phyloP scores from a whole-genome alignment of 306 rosid species.

The Prunus kanzakura region DNA sequence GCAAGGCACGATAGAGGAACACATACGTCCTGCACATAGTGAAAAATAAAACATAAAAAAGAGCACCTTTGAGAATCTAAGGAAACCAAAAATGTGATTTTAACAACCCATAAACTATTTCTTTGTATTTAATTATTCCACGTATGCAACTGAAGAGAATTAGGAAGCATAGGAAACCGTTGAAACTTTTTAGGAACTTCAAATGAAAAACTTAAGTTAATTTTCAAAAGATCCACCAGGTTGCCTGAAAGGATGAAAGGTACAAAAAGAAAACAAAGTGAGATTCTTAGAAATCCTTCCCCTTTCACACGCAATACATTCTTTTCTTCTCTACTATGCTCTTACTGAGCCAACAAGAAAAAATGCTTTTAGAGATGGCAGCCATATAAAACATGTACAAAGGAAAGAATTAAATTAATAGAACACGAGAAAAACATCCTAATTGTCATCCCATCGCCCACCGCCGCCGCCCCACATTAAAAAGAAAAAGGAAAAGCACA shows the following conservation, averaged over 20 bases:
- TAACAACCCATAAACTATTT: conserved; percentile 4
- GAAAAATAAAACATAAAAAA: background rate
- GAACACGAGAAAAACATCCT: too few relatives aligned
- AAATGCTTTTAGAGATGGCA: too few relatives aligned
- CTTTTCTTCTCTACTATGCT: too few relatives aligned
- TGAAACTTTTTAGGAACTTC: background rate
- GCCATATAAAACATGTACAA: too few relatives aligned
- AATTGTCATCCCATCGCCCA: too few relatives aligned
- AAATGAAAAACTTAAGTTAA: background rate
- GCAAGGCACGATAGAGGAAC: conserved; percentile 92
- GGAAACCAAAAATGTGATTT: conserved; percentile 5
- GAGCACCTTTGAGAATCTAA: background rate
- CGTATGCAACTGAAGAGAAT: background rate
- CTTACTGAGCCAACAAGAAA: too few relatives aligned
- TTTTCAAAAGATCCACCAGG: background rate
- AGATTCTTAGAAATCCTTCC: too few relatives aligned
- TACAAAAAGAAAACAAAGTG: too few relatives aligned
- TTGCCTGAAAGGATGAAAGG: background rate
- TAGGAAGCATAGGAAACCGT: background rate
- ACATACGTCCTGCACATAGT: conserved; percentile 74
- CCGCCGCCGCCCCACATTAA: too few relatives aligned
- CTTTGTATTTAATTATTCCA: background rate
- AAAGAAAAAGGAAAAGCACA: too few relatives aligned
- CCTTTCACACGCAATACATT: too few relatives aligned
- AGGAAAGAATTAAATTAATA: too few relatives aligned